Evolutionary conservation across 345 rosid species (phyloP), one percentile per base, ranked within the genome.

Genomic region (Cardiospermum halicacabum): DNA sequence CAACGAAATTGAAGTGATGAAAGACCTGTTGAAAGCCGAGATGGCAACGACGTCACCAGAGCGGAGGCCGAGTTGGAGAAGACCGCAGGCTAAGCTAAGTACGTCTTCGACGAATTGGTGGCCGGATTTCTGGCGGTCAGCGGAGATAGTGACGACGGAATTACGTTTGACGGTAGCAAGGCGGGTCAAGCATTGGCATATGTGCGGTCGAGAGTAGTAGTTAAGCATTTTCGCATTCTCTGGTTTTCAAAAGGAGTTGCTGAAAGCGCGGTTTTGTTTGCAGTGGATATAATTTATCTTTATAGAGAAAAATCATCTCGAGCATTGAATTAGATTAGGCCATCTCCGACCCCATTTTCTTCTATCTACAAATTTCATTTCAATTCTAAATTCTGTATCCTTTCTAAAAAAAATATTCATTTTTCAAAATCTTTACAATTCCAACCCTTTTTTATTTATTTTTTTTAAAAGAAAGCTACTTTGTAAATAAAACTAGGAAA

Each of bases 21-120:
- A 1, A 62, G 54, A 89, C 98, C 96, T 89, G 82, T 87, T 92
- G 25, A 80, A 78, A 34, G 96, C 88, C 62, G 87, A 80, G 53
- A 89, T 74, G 27, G 87, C 81, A 40, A 92, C 91, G 48, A 89
- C 79, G 45, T 85, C 86, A 0, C 93, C 89, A 37, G 69, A 74
- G 4, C 56, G 64, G 22, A 92, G 56, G 53, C 96, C 93, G 13
- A 83, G 80, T 40, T 74, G 68, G 60, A 64, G 60, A 56, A 92
- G 75, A 24, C 73, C 82, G 11, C 43, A 50, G 48, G 95, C 88
- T 40, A 89, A 85, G 24, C 73, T 53, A 11, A 82, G 25, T 21
- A 87, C 85, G 16, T 40, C 74, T 5, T 65, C 75, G 13, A 84
- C 86, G 54, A 92, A 84, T 75, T 84, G 79, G 31, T 40, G 28